Evolutionary conservation across 495 filamentous ascomycete genomes (phyloP), one percentile per base, ranked within the genome.

Genomic region (Clohesyomyces aquaticus): DNA sequence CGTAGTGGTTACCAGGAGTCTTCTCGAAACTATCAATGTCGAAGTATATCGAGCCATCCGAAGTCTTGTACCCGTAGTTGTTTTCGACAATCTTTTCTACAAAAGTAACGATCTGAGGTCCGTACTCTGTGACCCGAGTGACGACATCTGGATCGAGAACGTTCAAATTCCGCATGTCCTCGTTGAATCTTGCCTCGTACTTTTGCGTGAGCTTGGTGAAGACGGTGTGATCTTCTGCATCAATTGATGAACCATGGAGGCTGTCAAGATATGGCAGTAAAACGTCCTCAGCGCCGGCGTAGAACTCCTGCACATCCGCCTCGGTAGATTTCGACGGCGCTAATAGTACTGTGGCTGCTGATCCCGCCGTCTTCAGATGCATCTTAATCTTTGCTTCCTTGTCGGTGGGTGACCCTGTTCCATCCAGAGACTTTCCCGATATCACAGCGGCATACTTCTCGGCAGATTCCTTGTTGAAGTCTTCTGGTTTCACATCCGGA

Each of bases 21-120:
- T 83, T 82, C 69, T 98, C 94, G 68, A 96, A 98, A 0, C 91
- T 85, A 2, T 79, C 77, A 64, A 96, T 97, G 66, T 97, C 93
- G 60, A 97, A 98, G 76, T 97, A 98, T 1, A 98, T 91, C 0
- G 90, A 94, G 0, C 91, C 91, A 62, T 94, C 88, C 2, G 85
- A 77, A 42, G 91, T 89, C 1, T 72, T 77, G 71, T 98, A 98
- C 3, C 87, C 94, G 67, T 90, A 97, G 0, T 87, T 86, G 69
- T 96, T 95, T n/a, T 85, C 70, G 12, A 96, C 81, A 45, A 98
- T 87, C 56, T 80, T 82, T 67, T 91, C 81, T 4, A 96, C 89
- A 60, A 90, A 91, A 6, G 78, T 75, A 12, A 87, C 90, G 65
- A 97, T 96, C 73, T 96, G 85, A 0, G 84, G 83, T 10, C 90